Base-by-base conservation (phyloP, 495 filamentous ascomycete genomes). In the Friedmanniomyces simplex region DNA sequence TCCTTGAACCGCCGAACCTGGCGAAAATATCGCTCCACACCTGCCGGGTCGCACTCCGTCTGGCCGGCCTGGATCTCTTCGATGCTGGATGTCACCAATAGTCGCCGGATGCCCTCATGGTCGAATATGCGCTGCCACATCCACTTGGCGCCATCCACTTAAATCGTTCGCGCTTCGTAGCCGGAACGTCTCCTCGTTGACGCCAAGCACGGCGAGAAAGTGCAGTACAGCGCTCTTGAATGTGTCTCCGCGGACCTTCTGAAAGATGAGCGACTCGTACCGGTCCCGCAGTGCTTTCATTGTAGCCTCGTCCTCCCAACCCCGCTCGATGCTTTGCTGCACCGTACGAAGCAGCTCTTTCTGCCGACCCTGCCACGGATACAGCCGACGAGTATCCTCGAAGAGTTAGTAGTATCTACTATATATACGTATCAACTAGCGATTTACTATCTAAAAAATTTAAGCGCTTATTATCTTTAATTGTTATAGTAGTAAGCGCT, bases 151-250 rank as follows among this genome's bases (percentile, higher is more conserved):
- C 28, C 28, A 32, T 32, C 28, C 28, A 32, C 28, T 32, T 32
- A 48, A 56, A 26, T 56, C 45, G 47, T 56, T 49, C 28, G 54
- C 41, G 12, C 30, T 14, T 30, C 42, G 42, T 10, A 56, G 45
- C 43, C 46, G 46, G 13, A 21, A 20, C n/a, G 26, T 48, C 41
- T 56, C 54, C 32, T 56, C 42, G 42, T 56, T 30, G 42, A 56
- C 48, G 21, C 54, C 42, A 20, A 56, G 54, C 12, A 56, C 42
- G 42, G 54, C 54, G 41, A 56, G 54, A 56, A 56, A 56, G 54
- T 56, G 42, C 16, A 56, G 21, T 21, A n/a, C n/a, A 56, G 54
- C 41, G 37, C 54, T 56, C 25, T 49, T 56, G 26, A 56, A 56
- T 42, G 54, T 28, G 24, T 49, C 26, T 34, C 45, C 42, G n/a